Conservation (phyloP, 2,329 filamentous ascomycete species). For the Xylaria sp. region DNA sequence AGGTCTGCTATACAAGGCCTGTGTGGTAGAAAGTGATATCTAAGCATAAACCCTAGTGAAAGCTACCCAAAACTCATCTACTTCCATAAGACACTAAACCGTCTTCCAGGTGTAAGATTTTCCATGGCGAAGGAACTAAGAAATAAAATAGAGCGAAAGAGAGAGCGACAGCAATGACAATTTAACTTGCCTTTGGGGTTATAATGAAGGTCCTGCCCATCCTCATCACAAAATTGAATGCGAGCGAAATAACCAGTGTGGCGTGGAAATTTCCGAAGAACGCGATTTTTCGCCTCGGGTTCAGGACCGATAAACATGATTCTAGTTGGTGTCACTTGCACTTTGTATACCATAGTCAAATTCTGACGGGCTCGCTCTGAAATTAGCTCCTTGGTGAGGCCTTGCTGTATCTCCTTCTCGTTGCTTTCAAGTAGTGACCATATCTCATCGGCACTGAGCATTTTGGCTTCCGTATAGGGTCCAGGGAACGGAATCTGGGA, state of each 20-base stretch:
- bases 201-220: constrained; percentile 71
- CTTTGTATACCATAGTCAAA: constrained; percentile 65
- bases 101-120: background rate
- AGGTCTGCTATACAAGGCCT: background rate
- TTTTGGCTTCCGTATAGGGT: constrained; percentile 59
- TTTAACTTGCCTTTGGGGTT: constrained; percentile 55
- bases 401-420: constrained; percentile 54
- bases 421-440: constrained; percentile 54
- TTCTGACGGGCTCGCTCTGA: constrained; percentile 52
- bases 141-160: background rate
- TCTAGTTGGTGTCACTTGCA: constrained; percentile 69
- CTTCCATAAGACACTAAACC: background rate
- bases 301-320: constrained; percentile 70
- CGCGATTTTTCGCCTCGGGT: constrained; percentile 74
- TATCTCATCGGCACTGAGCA: constrained; percentile 50
- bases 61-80: background rate
- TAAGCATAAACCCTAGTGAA: background rate
- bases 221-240: constrained; percentile 79
- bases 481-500: constrained; percentile 65
- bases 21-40: background rate
- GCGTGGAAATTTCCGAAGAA: constrained; percentile 72
- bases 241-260: constrained; percentile 74
- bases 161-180: background rate
- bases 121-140: background rate
- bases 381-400: constrained; percentile 42